Percentiles rank a stretch among this genome's conserved stretches.
These are phyloP conservation scores for Mycena crocata DNA, from an alignment of 768 basidiomycete species.

Conservation along the genomic window DNA sequence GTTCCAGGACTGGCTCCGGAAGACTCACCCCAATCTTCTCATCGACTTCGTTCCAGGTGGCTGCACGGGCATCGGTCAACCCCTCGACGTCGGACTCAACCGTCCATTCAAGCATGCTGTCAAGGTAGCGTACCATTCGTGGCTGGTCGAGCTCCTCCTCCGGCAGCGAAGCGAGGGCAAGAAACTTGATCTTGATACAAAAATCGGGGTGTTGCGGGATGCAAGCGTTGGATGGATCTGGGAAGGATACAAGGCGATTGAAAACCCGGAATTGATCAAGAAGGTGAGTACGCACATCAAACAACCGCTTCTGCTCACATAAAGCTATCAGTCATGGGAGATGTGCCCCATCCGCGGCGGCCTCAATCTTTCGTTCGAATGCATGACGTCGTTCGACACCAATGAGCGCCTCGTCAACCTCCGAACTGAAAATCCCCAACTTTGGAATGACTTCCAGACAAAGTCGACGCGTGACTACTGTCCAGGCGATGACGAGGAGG, in stretches of 20 bases:
- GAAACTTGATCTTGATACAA: constrained; percentile 34
- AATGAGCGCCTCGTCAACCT: constrained; percentile 3
- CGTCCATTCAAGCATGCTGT: constrained; percentile 30
- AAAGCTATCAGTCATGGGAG: constrained; percentile 28
- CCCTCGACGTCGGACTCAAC: constrained; percentile 43
- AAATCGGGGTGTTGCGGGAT: constrained; percentile 29
- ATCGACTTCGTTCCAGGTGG: constrained; percentile 39
- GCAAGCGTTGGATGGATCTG: constrained; percentile 37
- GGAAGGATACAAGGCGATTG: constrained; percentile 32
- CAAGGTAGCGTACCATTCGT: constrained; percentile 15
- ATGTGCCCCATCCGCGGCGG: constrained; percentile 28
- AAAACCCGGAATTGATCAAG: constrained; percentile 33
- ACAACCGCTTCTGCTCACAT: neutral
- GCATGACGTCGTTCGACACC: constrained; percentile 26
- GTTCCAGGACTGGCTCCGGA: constrained; percentile 39
- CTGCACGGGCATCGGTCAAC: constrained; percentile 39
- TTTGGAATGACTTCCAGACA: too few species aligned
- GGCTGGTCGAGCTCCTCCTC: constrained; percentile 16
- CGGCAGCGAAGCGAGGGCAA: neutral
- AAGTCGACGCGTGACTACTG: too few species aligned
- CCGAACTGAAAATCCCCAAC: neutral
- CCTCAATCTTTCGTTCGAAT: constrained; percentile 34
- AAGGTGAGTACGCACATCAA: constrained; percentile 30
- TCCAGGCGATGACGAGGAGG: too few species aligned
- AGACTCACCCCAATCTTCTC: constrained; percentile 36